Percentiles rank a stretch among this genome's conserved stretches.
phyloP scores from a whole-genome alignment of 2,329 filamentous ascomycete species.

The Penicillium decumbens region DNA sequence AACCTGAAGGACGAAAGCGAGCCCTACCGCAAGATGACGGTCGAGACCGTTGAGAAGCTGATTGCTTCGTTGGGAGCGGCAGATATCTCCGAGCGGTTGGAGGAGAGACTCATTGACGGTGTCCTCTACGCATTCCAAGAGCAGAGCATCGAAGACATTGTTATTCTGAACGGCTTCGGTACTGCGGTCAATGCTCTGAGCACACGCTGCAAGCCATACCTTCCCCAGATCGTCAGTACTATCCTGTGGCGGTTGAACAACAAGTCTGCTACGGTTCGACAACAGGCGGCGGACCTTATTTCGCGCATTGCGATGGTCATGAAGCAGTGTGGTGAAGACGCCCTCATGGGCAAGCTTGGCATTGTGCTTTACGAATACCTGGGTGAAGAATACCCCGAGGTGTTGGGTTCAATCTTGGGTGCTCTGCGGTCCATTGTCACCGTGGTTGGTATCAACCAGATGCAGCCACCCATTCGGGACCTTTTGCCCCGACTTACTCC shows the following conservation, averaged over 20 bases:
- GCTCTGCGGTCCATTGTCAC: slow-evolving; percentile 94
- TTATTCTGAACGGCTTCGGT: slow-evolving; percentile 96
- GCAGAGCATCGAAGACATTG: slow-evolving; percentile 90
- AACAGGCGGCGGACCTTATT: slow-evolving; percentile 94
- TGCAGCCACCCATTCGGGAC: slow-evolving; percentile 97
- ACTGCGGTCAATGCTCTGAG: slow-evolving; percentile 95
- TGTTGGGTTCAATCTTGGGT: slow-evolving; percentile 91
- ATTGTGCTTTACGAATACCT: slow-evolving; percentile 96
- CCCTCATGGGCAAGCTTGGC: slow-evolving; percentile 89
- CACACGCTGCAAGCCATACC: slow-evolving; percentile 88
- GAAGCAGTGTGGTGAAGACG: slow-evolving; percentile 97
- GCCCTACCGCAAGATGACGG: slow-evolving; percentile 97
- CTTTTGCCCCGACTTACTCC: slow-evolving; percentile 89
- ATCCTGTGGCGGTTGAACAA: slow-evolving; percentile 97
- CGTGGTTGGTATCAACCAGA: slow-evolving; percentile 93
- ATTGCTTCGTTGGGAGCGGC: slow-evolving; percentile 89
- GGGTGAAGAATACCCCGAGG: slow-evolving; percentile 96
- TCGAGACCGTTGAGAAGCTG: slow-evolving; percentile 96
- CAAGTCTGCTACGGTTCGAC: slow-evolving; percentile 92
- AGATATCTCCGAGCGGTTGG: slow-evolving; percentile 85
- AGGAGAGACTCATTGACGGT: slow-evolving; percentile 91
- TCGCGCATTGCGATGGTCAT: slow-evolving; percentile 97
- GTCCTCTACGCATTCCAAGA: slow-evolving; percentile 97
- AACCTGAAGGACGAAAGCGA: slow-evolving; percentile 98
- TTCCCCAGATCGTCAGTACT: slow-evolving; percentile 93